Evolutionary conservation across 208 protist genomes (phyloP), one percentile per base, ranked within the genome.

Genomic region (Trypanosomatidae sp.): DNA sequence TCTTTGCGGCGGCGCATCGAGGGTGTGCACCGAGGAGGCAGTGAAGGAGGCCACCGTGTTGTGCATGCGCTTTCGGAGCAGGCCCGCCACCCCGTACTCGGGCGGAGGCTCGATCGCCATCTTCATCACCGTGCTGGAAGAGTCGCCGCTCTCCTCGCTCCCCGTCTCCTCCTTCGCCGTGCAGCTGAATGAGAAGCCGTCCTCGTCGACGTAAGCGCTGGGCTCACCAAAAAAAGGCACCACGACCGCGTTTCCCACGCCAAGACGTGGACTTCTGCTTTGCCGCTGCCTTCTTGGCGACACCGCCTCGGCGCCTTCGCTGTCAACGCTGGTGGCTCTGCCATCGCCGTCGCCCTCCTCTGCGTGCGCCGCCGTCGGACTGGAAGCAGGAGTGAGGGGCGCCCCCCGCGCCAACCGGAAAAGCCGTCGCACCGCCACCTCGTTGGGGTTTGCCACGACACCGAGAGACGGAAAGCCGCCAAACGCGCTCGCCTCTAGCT

Each of bases 1-100:
- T 71, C 33, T 39, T 66, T 22, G 67, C 55, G 75, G 75, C 13
- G 75, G 75, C 19, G 41, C 36, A 43, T 80, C 75, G 6, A 80
- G 56, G 9, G 75, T 71, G 62, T 75, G 64, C 44, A 9, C 25
- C 1, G 75, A 56, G 19, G 75, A 80, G 17, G 69, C 12, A 6
- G 75, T 80, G 52, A 80, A 80, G 43, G 36, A 9, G 25, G 69
- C 69, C 1, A 75, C 36, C 13, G 62, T 71, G 28, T 52, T 22
- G 65, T 80, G 75, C 75, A 80, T 75, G 19, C 69, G 69, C 44
- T 75, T 41, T 9, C 62, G 75, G 46, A 80, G 75, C 1, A 80
- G 0, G 19, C 19, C 30, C 13, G 50, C 69, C 39, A 80, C 25
- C 17, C 50, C 69, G 44, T 75, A 74, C 69, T 74, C 75, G 3